Base-by-base conservation (phyloP, 495 filamentous ascomycete genomes). In the Hypoxylon crocopeplum region DNA sequence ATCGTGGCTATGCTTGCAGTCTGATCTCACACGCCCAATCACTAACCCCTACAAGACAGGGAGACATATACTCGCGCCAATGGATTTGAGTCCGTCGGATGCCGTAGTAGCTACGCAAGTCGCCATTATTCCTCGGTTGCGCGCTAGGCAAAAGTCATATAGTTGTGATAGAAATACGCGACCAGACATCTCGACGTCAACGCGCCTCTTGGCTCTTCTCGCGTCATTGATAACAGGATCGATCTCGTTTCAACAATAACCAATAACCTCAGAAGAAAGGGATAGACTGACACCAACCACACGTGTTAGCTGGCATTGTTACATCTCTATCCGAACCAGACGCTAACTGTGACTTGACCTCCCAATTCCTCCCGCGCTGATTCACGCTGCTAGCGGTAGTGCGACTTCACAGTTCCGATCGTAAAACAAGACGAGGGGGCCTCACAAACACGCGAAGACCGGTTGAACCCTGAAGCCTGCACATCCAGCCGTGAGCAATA, bases 1-100 rank as follows among this genome's bases (percentile, higher is more conserved):
- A 64, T 64, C 49, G 61, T 64, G 61, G 61, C 61, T 64, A 59
- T 64, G 61, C 61, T 64, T 34, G 49, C 49, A 54, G 61, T 64
- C 44, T 64, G 55, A 59, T 59, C 49, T 64, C 44, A 52, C 39
- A 40, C 29, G n/a, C 33, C 61, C 61, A 64, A 64, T 64, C 61
- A 64, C 6, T 20, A 36, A n/a, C 36, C 38, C 15, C 20, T 52
- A n/a, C 5, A 37, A 27, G 33, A 40, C 56, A 47, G 20, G 41
- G 17, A 51, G 22, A 24, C 48, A 27, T 53, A 37, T 22, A 53
- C 21, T 48, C 34, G 36, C 49, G 40, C 55, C 42, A 58, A 53
- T 58, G 22, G 36, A 29, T 45, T 47, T 25, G 19, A 52, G 52
- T 40, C 42, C 32, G 30, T 64, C 54, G 24, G 54, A 22, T 58